Evolutionary conservation across 495 filamentous ascomycete species (phyloP), one percentile per base, ranked within the genome.

Genomic region (Tuber indicum): DNA sequence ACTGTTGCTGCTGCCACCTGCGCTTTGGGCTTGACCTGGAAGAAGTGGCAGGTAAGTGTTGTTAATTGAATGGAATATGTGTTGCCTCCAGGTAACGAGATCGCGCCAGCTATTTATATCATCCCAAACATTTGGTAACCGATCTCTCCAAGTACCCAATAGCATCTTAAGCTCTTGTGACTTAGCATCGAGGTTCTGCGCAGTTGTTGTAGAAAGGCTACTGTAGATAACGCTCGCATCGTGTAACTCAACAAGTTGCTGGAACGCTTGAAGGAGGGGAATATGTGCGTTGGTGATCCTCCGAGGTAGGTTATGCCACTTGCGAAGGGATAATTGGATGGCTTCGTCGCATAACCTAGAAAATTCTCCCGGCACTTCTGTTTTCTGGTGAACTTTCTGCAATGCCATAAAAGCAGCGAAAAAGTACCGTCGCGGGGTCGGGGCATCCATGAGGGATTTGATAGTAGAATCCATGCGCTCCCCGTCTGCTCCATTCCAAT

Each of bases 41-140:
- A 98, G 85, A 75, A 99, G 88, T 42, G 90, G 89, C 6, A 99
- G 90, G 82, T 99, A 99, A 0, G 93, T 97, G 17, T 87, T 89
- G 83, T 99, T 99, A 86, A 99, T 99, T 19, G 98, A 89, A 72
- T 94, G 91, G 86, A 99, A 99, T 78, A 99, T 96, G 85, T 99
- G 96, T 84, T 98, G 96, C 80, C 96, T 90, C 96, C 96, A 99
- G 3, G 96, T 98, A 32, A 99, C 96, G 36, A 99, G 87, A 82
- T 98, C 96, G 83, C 98, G 95, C 96, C 96, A 99, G 39, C 94
- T 92, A 81, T 97, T 97, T 85, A 99, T 99, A 83, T 99, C 96
- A 81, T 99, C 96, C 96, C 96, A 99, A 14, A 97, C 91, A 81
- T 99, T 99, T 3, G 96, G 96, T 71, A 99, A 86, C 36, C 96